Evolutionary conservation across 1,284 basidiomycete genomes (phyloP).

Genomic region (Stygiomarasmius scandens): DNA sequence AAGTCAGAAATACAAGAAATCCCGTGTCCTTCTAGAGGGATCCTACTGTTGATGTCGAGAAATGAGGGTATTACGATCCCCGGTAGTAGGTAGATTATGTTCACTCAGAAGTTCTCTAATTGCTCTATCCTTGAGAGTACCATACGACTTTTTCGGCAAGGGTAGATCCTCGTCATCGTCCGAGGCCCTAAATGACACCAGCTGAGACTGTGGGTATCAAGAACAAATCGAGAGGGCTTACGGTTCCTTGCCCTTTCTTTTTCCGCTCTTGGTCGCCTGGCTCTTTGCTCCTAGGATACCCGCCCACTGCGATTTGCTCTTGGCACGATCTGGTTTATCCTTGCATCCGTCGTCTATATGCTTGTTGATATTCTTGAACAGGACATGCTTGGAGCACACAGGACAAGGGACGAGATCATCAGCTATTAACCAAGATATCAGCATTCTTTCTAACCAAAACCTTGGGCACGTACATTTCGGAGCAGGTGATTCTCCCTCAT

Average conservation of each 20-base stretch:
- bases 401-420: slow-evolving; percentile 45
- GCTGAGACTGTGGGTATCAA: slow-evolving; percentile 3
- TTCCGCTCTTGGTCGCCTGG: slow-evolving; percentile 56
- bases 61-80: slow-evolving; percentile 54
- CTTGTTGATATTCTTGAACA: slow-evolving; percentile 49
- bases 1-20: neutral
- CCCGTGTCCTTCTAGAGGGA: neutral
- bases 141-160: slow-evolving; percentile 68
- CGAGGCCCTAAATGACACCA: slow-evolving; percentile 28
- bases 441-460: slow-evolving; percentile 2
- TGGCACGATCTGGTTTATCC: slow-evolving; percentile 22
- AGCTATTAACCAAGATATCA: slow-evolving; percentile 12
- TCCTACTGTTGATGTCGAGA: slow-evolving; percentile 63
- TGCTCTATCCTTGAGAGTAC: slow-evolving; percentile 62
- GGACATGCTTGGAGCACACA: slow-evolving; percentile 50
- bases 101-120: slow-evolving; percentile 60
- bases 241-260: slow-evolving; percentile 52
- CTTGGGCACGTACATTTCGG: neutral
- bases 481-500: too few relatives aligned
- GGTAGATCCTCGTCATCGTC: slow-evolving; percentile 41
- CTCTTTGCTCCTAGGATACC: slow-evolving; percentile 31
- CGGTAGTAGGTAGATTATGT: slow-evolving; percentile 51
- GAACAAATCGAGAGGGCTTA: slow-evolving; percentile 27
- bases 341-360: slow-evolving; percentile 64
- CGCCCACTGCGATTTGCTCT: slow-evolving; percentile 27